These are phyloP conservation scores for Pythium rishiriense DNA, from an alignment of 352 stramenopile species.

Conservation along the genomic window DNA sequence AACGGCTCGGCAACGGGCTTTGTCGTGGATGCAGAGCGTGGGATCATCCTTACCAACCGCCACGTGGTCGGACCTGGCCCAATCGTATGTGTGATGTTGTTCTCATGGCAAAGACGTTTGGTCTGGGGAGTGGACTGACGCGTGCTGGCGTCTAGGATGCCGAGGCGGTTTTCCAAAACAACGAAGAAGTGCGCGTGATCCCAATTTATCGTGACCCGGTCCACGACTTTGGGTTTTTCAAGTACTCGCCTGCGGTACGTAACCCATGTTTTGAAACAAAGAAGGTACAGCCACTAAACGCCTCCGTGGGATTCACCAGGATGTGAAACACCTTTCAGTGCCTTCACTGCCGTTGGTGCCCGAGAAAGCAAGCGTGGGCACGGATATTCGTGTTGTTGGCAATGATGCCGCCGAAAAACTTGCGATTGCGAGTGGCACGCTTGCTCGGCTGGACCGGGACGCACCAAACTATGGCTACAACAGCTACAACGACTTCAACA, in stretches of 20 bases:
- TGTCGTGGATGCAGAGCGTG: constrained; percentile 89
- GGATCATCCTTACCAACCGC: constrained; percentile 93
- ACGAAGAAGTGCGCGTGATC: constrained; percentile 92
- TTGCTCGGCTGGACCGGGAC: constrained; percentile 90
- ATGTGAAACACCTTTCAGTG: constrained; percentile 85
- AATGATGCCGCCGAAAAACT: constrained; percentile 94
- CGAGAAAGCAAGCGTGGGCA: constrained; percentile 87
- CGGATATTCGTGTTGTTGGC: constrained; percentile 91
- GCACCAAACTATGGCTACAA: constrained; percentile 88
- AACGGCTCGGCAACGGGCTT: constrained; percentile 92
- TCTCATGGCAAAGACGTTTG: background rate
- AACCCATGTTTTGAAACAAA: background rate
- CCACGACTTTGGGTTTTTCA: constrained; percentile 93
- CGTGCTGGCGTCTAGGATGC: constrained; percentile 55
- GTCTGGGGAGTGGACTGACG: background rate
- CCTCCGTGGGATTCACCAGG: constrained; percentile 28
- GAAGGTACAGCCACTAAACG: background rate
- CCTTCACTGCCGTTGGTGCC: constrained; percentile 77
- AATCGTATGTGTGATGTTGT: constrained; percentile 82
- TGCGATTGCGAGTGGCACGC: constrained; percentile 89
- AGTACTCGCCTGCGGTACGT: constrained; percentile 81
- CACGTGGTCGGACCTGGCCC: constrained; percentile 88
- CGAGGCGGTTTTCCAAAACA: constrained; percentile 93
- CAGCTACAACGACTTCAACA: constrained; percentile 94
- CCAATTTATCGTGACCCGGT: constrained; percentile 92